Evolutionary conservation across 192 early-diverging fungal genomes (phyloP).

Genomic region (Spinellus fusiger): DNA sequence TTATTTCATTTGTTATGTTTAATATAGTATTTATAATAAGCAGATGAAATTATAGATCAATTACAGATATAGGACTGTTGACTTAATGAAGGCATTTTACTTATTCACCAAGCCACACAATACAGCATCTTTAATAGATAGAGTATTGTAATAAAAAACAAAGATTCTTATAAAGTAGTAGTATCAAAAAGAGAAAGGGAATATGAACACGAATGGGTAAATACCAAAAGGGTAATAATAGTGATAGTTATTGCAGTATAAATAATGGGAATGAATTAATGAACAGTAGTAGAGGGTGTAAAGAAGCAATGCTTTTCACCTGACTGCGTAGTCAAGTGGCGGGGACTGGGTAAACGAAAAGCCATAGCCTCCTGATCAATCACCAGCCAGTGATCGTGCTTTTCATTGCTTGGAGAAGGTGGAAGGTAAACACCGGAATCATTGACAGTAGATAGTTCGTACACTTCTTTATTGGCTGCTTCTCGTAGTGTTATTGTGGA

Average conservation of each 20-base stretch:
- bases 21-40: too few species aligned
- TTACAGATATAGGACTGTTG: too few species aligned
- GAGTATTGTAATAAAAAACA: too few species aligned
- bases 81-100: too few species aligned
- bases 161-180: too few species aligned
- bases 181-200: not conserved
- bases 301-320: constrained; percentile 10
- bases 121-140: too few species aligned
- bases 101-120: too few species aligned
- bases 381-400: constrained; percentile 14
- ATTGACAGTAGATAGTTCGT: constrained; percentile 27
- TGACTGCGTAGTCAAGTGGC: constrained; percentile 1
- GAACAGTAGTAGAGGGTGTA: constrained; percentile 7
- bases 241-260: not conserved
- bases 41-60: too few species aligned
- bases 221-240: not conserved
- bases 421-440: constrained; percentile 28
- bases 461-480: constrained; percentile 10
- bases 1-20: too few species aligned
- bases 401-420: constrained; percentile 21
- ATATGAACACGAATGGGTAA: too few species aligned
- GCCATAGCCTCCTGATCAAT: constrained; percentile 2
- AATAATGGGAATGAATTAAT: not conserved
- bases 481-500: constrained; percentile 8
- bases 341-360: constrained; percentile 6